Evolutionary conservation across 352 stramenopile species (phyloP), one percentile per base, ranked within the genome.

Genomic region (Phytophthora pseudosyringae): DNA sequence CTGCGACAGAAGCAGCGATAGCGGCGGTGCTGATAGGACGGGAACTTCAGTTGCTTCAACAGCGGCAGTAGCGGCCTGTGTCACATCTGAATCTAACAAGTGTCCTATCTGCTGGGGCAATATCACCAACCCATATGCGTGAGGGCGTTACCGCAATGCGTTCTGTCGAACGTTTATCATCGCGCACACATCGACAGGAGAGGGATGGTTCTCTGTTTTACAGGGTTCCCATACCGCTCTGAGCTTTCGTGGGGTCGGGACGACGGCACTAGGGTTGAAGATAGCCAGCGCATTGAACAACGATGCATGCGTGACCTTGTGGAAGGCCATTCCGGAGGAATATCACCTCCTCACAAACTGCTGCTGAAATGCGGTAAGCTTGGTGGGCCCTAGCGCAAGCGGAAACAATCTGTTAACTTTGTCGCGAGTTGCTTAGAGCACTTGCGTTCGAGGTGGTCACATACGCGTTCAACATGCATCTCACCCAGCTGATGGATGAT

Each of bases 291-390:
- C 26, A 11, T 36, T 26, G 28, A 28, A 5, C 26, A 51, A 38
- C 8, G 28, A 32, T 9, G 5, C 13, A 38, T 36, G 25, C 0
- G 3, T 29, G 1, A 53, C 29, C 46, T 64, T 58, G 57, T 64
- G 29, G 21, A 64, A 64, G 1, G 57, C 36, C 38, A 64, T 50
- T 6, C 46, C 57, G 1, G 38, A 53, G 2, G 29, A 47, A n/a
- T 64, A 52, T 18, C 58, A 57, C 57, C 57, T 58, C 46, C 57
- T 5, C 11, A 39, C 57, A 39, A 58, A 51, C 7, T 46, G 36
- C n/a, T 10, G 28, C 12, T 58, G 36, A 11, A 64, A 64, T 5
- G 16, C 28, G 4, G 18, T 5, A 10, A 64, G 3, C 31, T 51
- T 57, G 11, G 5, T 18, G 9, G 9, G 26, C 3, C 8, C 12